phyloP scores from a whole-genome alignment of 1,284 basidiomycete species.

The Cutaneotrichosporon sp. region DNA sequence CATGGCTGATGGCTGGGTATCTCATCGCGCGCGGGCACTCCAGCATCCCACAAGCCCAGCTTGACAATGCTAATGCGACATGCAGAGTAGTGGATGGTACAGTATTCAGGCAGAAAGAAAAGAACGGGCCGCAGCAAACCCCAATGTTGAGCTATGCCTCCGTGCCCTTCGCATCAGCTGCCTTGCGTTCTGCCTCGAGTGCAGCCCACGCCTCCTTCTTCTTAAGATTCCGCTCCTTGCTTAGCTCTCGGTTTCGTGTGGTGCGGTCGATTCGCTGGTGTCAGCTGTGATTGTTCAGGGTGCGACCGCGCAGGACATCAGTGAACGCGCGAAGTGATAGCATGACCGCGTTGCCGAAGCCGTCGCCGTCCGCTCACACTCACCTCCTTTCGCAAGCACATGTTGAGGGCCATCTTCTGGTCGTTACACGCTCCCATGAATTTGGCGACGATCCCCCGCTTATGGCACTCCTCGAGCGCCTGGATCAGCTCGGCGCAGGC shows the following conservation, averaged over 20 bases:
- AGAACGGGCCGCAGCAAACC: too few relatives aligned
- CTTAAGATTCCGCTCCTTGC: slow-evolving; percentile 56
- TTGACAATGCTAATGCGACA: background rate
- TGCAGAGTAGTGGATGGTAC: background rate
- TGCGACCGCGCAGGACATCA: background rate
- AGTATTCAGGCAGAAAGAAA: too few relatives aligned
- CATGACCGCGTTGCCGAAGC: too few relatives aligned
- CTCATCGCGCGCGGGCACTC: too few relatives aligned
- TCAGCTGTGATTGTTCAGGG: background rate
- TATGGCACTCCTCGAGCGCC: slow-evolving; percentile 45
- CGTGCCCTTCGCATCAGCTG: background rate
- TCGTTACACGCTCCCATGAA: slow-evolving; percentile 57
- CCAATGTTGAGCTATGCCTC: too few relatives aligned
- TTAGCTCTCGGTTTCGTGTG: slow-evolving; percentile 61
- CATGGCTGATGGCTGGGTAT: too few relatives aligned
- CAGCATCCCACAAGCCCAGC: background rate
- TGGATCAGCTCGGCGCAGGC: slow-evolving; percentile 44
- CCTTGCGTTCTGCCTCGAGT: slow-evolving; percentile 28
- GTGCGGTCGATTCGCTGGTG: slow-evolving; percentile 64
- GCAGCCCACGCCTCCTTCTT: slow-evolving; percentile 42
- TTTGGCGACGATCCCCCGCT: slow-evolving; percentile 27
- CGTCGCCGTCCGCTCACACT: slow-evolving; percentile 23
- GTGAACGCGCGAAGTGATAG: too few relatives aligned
- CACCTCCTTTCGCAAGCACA: slow-evolving; percentile 72
- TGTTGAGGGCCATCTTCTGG: slow-evolving; percentile 64